Base-by-base conservation (phyloP, 2,329 filamentous ascomycete species). In the Neurospora sp. region DNA sequence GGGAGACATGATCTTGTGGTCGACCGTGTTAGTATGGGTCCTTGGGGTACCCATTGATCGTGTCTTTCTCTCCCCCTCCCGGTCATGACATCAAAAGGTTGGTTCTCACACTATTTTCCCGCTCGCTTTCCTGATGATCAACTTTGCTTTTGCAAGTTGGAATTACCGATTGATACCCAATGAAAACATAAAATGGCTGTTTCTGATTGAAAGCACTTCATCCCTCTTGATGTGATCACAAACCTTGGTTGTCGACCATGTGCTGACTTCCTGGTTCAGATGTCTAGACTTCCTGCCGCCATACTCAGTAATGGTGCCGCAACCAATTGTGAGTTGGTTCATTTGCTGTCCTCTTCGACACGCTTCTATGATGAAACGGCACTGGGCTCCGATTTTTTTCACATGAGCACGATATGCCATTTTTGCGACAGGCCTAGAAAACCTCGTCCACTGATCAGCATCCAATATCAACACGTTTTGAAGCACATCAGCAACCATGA, bases 361-460 rank as follows among this genome's bases (percentile, higher is more conserved):
- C 40, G 70, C 69, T 76, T 75, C 77, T 76, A 88, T 92, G 92
- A 95, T 93, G 92, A 93, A 91, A 86, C 83, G 92, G 93, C 93
- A 97, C 93, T 97, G 93, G 93, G 93, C 93, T 95, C 93, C 91
- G 93, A 23, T 23, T 84, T 77, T 81, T 80, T 76, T 78, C 80
- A 81, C 84, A 89, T 89, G 93, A 93, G 93, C 85, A 81, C 52
- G 92, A 93, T 89, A 88, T 91, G 88, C 93, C 93, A 92, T 83
- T 87, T 78, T 92, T 92, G 93, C 82, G 93, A 92, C 93, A 97
- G 93, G 93, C 93, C 93, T 97, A 96, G 93, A 96, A 97, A 97
- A 97, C 94, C 93, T 97, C 89, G 93, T 92, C 93, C 92, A 95
- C 93, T 97, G 93, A 97, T 83, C 75, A 75, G 75, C 73, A 76